These are phyloP conservation scores for Neurospora sp. DNA, from an alignment of 2,329 filamentous ascomycete species.

Conservation along the genomic window DNA sequence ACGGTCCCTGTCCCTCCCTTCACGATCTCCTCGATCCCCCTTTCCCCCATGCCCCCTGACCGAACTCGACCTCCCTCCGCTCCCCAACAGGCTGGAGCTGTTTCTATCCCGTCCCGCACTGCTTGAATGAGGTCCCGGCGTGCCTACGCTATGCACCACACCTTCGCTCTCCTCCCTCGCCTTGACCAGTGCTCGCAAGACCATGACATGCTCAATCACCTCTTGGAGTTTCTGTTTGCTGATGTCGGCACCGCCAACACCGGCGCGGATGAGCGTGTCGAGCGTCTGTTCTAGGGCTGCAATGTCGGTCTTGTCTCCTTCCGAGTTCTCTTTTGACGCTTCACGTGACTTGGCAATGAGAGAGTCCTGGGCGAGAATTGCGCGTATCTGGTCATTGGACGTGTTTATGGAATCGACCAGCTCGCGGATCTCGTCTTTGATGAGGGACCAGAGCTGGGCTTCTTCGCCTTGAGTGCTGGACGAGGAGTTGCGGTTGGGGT, in stretches of 20 bases:
- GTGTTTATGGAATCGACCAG: conserved; percentile 29
- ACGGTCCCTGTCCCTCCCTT: conserved; percentile 20
- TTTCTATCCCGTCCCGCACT: conserved; percentile 24
- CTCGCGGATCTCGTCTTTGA: conserved; percentile 27
- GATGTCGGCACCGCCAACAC: conserved; percentile 22
- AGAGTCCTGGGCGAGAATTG: conserved; percentile 30
- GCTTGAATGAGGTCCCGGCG: conserved; percentile 14
- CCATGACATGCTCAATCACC: conserved; percentile 27
- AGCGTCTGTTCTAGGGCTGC: conserved; percentile 18
- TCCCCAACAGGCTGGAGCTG: conserved; percentile 25
- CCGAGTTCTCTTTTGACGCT: conserved; percentile 11
- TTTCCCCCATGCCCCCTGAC: background rate
- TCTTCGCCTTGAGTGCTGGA: conserved; percentile 32
- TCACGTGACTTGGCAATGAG: conserved; percentile 22
- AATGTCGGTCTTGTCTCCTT: conserved; percentile 23
- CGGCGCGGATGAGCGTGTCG: conserved; percentile 19
- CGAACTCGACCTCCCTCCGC: conserved; percentile 6
- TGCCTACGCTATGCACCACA: conserved; percentile 12
- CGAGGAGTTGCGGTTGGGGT: conserved; percentile 26
- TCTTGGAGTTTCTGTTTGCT: conserved; percentile 25
- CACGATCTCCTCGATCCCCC: conserved; percentile 10
- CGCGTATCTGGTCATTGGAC: conserved; percentile 28
- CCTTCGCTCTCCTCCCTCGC: conserved; percentile 27
- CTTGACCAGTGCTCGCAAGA: conserved; percentile 30
- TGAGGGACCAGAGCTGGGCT: conserved; percentile 29